Evolutionary conservation across 257 asterid species (phyloP), one percentile per base, ranked within the genome.

Genomic region (Solanum medicagineum): DNA sequence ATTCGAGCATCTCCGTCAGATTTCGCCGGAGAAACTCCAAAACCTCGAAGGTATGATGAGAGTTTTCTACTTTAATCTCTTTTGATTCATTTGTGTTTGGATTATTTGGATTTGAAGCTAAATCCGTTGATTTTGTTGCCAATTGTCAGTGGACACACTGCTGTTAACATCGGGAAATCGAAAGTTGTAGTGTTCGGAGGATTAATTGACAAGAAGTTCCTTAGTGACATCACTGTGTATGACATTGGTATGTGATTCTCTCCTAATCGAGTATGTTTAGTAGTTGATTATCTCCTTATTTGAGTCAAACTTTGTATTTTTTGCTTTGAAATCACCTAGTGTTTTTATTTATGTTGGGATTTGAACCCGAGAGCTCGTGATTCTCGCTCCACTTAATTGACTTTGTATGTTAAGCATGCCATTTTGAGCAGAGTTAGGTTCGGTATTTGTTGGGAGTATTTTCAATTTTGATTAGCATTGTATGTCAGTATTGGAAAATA

Each of bases 101-200:
- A 55, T 49, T 62, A 32, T 40, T 56, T 49, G 55, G 20, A 68
- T 62, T 40, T 70, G 66, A 44, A 80, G 69, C 19, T 81, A 14
- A 56, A 65, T 74, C 45, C 42, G 68, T 70, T 29, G 40, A 36
- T 57, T 80, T 62, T 62, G 70, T 59, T 40, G 22, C 63, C 26
- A 86, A 84, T 87, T 77, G 63, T 88, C 96, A 95, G 99, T 86
- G 98, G 98, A 14, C 98, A 94, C 84, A 93, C 98, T 10, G 98
- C 98, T 84, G 98, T 94, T 86, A 93, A 93, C 89, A 91, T 95
- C 81, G 98, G 99, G 73, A 94, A 93, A 85, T 95, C 99, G 81
- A 95, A 95, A 96, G 86, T 94, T 68, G 95, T 94, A 36, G 87
- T 93, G 59, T 97, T 97, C 71, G 99, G 99, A 53, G 99, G 98